Evolutionary conservation across 2,329 filamentous ascomycete genomes (phyloP).

Genomic region (Periconia sp.): DNA sequence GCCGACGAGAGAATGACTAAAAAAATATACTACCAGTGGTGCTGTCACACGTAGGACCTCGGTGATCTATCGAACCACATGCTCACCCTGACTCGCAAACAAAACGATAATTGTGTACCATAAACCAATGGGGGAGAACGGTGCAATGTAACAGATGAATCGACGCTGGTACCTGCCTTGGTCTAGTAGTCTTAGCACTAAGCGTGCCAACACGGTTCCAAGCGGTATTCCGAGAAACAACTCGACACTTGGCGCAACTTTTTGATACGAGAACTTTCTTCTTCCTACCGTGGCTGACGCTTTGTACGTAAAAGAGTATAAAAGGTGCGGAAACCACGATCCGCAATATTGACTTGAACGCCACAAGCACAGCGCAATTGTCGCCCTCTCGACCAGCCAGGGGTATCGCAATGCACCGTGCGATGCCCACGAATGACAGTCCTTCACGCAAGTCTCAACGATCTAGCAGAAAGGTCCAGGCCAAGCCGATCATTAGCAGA

Average conservation of each 20-base stretch:
- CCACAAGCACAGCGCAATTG: constrained; percentile 73
- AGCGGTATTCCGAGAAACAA: constrained; percentile 86
- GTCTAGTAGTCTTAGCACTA: constrained; percentile 64
- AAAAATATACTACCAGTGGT: constrained; percentile 82
- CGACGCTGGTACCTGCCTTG: constrained; percentile 68
- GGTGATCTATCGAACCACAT: constrained; percentile 84
- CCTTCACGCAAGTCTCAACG: constrained; percentile 62
- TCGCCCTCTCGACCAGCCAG: constrained; percentile 78
- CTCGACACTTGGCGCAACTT: constrained; percentile 79
- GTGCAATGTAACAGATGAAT: constrained; percentile 74
- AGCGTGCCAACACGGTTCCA: constrained; percentile 76
- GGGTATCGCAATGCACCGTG: constrained; percentile 88
- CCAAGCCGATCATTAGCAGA: constrained; percentile 77
- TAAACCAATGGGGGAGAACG: constrained; percentile 80
- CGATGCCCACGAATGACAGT: constrained; percentile 81
- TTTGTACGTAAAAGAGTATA: constrained; percentile 62
- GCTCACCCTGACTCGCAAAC: constrained; percentile 80
- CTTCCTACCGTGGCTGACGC: constrained; percentile 64
- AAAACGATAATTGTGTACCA: constrained; percentile 87
- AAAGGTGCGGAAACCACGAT: constrained; percentile 56
- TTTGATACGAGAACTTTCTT: constrained; percentile 63
- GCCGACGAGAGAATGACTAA: constrained; percentile 74
- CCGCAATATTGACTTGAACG: constrained; percentile 56
- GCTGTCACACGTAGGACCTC: constrained; percentile 82
- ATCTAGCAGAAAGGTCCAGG: constrained; percentile 62